A percentile compares a stretch with the other conserved stretches of the same genome.
These are phyloP conservation scores for Prillingera fragicola DNA, from an alignment of 1,284 basidiomycete genomes.

Conservation along the genomic window DNA sequence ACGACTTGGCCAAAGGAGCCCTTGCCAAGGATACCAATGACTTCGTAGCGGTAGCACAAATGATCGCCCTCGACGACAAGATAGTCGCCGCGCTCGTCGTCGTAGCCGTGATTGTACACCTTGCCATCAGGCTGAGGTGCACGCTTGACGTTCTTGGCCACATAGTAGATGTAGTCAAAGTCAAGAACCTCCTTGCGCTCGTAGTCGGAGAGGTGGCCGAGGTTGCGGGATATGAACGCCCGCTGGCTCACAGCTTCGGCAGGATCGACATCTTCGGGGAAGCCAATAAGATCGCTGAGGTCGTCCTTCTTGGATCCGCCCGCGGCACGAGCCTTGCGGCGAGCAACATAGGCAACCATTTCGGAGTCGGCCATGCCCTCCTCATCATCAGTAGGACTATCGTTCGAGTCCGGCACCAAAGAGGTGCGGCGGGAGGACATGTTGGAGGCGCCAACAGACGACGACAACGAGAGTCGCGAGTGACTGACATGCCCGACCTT, in stretches of 20 bases:
- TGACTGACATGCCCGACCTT: conserved; percentile 31
- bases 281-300: conserved; percentile 79
- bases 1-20: conserved; percentile 98
- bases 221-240: conserved; percentile 40
- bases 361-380: conserved; percentile 89
- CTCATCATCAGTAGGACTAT: conserved; percentile 72
- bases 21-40: conserved; percentile 87
- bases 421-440: conserved; percentile 26
- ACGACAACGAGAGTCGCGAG: conserved; percentile 34
- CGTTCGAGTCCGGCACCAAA: conserved; percentile 38
- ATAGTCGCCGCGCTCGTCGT: conserved; percentile 98
- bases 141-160: conserved; percentile 24
- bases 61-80: conserved; percentile 86
- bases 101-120: conserved; percentile 90
- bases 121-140: conserved; percentile 56
- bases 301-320: conserved; percentile 63
- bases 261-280: conserved; percentile 82
- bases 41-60: conserved; percentile 91
- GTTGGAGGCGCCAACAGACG: conserved; percentile 33
- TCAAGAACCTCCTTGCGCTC: conserved; percentile 90
- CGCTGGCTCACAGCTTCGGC: conserved; percentile 63
- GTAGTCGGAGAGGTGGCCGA: conserved; percentile 68
- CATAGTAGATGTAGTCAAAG: conserved; percentile 74
- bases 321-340: conserved; percentile 81
- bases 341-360: conserved; percentile 88